Base-by-base conservation (phyloP, 2,329 filamentous ascomycete species). In the Colletotrichum gigasporum region DNA sequence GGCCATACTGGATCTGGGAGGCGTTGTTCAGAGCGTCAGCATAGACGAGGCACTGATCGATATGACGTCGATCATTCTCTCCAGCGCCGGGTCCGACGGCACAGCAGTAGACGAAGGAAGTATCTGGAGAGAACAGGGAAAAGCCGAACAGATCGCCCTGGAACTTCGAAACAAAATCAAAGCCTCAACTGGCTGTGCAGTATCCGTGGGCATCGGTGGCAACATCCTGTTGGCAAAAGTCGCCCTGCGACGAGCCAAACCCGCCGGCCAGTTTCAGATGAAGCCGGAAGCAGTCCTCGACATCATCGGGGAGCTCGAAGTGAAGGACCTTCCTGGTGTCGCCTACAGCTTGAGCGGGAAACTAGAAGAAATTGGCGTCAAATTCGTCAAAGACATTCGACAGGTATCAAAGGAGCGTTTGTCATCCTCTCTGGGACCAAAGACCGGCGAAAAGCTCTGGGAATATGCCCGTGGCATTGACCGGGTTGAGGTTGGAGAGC, bases 41-140 rank as follows among this genome's bases (percentile, higher is more conserved):
- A 92, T 99, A 45, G 96, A 99, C 69, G 96, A 99, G 77, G 96
- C 94, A 1, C 84, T 99, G 7, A 80, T 99, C 14, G 96, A 99
- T 75, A 85, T 94, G 32, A 96, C 92, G 3, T 80, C 82, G 3
- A 78, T 92, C 3, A 91, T 96, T 63, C 79, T 93, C 44, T 80
- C 84, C 11, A 85, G 84, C 12, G 85, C 87, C 10, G 89, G 87
- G 2, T 91, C 90, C 2, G 86, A 91, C 69, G 92, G 91, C 1
- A 80, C 81, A 20, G 86, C 84, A 1, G 73, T 89, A 4, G 84
- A 86, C 8, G 91, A 96, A 73, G 90, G 86, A 0, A 91, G 86
- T 63, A 83, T 93, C 1, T 88, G 88, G 80, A 85, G 89, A 55
- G 94, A 98, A 74, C 93, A 97, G 78, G 87, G 88, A 35, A 91